Evolutionary conservation across 1,284 basidiomycete genomes (phyloP), one percentile per base, ranked within the genome.

Genomic region (Marasmius sp.): DNA sequence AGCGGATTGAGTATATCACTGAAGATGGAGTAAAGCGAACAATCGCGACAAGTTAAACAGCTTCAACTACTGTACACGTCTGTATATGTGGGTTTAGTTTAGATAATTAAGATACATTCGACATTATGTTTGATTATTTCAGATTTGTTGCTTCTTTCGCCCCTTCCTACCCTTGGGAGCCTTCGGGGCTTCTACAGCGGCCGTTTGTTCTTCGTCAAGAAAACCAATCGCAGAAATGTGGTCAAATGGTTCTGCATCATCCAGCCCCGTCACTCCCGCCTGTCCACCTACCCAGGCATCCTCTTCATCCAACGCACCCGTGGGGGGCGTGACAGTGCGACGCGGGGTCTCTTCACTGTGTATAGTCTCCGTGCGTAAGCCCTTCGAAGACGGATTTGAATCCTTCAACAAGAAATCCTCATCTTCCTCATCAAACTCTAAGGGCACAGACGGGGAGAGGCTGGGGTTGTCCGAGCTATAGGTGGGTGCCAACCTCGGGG

Each of bases 351-450:
- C 34, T 18, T 45, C 38, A 36, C 22, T 20, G 27, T 5, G 5
- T 2, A 27, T 27, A 33, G 27, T 50, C 38, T 18, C 34, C 6
- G 18, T 70, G 67, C 27, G 74, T 75, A 52, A 69, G 62, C 50
- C 67, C 67, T 37, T 65, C 67, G n/a, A 61, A 66, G 22, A 67
- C 57, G 37, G 65, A 53, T 62, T 66, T 22, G 41, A 57, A 61
- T 61, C 58, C 34, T 64, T 57, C 51, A 62, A 67, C 52, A 73
- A 61, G 64, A 89, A 86, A 60, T 88, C 86, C 61, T 89, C 86
- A 57, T 89, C 88, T 61, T 87, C 86, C 67, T 91, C 88, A 57
- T 88, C 87, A 70, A 91, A 91, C 72, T 88, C 85, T 47, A 90
- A 76, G 38, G 85, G 82, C 7, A 88, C 85, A 11, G 72, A 67